A percentile compares a stretch with the other conserved stretches of the same genome.
Conservation (phyloP, 768 basidiomycete species). For the Trametes cubensis region DNA sequence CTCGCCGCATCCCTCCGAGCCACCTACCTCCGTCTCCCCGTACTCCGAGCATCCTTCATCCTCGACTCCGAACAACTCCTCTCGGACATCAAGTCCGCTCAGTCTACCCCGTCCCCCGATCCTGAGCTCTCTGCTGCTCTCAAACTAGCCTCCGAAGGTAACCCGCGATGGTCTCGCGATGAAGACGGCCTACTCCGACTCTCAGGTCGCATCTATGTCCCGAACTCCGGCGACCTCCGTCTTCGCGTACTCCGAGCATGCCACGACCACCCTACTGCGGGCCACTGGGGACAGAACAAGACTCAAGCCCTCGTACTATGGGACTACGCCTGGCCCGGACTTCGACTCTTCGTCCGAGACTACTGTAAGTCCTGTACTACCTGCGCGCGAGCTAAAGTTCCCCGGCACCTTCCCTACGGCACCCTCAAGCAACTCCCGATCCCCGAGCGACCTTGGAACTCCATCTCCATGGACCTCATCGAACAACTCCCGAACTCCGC, state of each 20-base stretch:
- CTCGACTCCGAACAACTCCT: conserved; percentile 30
- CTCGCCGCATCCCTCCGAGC: conserved; percentile 26
- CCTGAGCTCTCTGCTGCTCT: conserved; percentile 9
- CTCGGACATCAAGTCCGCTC: conserved; percentile 19
- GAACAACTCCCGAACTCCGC: conserved; percentile 23
- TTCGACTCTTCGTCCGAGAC: conserved; percentile 28
- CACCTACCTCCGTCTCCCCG: conserved; percentile 15
- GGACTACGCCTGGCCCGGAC: conserved; percentile 36
- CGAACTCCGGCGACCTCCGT: conserved; percentile 24
- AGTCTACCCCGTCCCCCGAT: not conserved
- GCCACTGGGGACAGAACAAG: conserved; percentile 37
- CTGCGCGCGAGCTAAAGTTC: conserved; percentile 30
- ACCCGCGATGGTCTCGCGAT: conserved; percentile 3
- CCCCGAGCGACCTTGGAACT: conserved; percentile 29
- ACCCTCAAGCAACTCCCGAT: conserved; percentile 17
- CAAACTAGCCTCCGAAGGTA: not conserved
- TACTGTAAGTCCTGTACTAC: conserved; percentile 35
- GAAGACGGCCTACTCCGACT: conserved; percentile 16
- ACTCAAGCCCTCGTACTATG: conserved; percentile 24
- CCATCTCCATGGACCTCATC: conserved; percentile 32
- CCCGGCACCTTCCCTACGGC: conserved; percentile 27
- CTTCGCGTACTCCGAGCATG: conserved; percentile 28
- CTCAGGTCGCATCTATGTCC: conserved; percentile 29
- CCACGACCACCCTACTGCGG: conserved; percentile 35
- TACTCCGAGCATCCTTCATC: conserved; percentile 24